Conservation (phyloP, 2,329 filamentous ascomycete species). For the Penicillium sp. region DNA sequence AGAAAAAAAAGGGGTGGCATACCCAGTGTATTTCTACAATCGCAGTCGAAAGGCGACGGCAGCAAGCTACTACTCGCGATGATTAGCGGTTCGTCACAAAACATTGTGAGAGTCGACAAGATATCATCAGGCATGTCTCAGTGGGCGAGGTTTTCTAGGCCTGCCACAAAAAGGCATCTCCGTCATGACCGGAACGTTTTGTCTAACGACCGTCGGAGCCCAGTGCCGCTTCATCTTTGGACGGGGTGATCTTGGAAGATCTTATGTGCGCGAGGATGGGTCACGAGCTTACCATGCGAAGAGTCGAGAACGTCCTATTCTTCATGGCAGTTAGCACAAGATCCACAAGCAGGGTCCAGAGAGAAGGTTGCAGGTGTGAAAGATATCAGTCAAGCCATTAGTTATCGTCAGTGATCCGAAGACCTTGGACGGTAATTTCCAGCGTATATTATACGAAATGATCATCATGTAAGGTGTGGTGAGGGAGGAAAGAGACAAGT, state of each 20-base stretch:
- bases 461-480: conserved; percentile 56
- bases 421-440: conserved; percentile 95
- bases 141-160: conserved; percentile 99
- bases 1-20: conserved; percentile 7
- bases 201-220: conserved; percentile 73
- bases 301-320: conserved; percentile 10
- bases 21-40: conserved; percentile 19
- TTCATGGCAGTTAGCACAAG: conserved; percentile 21
- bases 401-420: conserved; percentile 68
- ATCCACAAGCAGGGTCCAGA: conserved; percentile 7
- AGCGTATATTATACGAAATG: conserved; percentile 63
- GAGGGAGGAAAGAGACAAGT: conserved; percentile 29
- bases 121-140: conserved; percentile 54
- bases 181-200: conserved; percentile 64
- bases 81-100: conserved; percentile 30
- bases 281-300: conserved; percentile 25
- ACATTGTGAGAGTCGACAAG: conserved; percentile 19
- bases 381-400: conserved; percentile 80
- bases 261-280: conserved; percentile 3
- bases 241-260: conserved; percentile 9
- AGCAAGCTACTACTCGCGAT: conserved; percentile 16
- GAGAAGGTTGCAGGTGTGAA: conserved; percentile 19
- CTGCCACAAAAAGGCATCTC: conserved; percentile 88
- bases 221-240: conserved; percentile 70
- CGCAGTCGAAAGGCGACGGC: conserved; percentile 8